phyloP scores from a whole-genome alignment of 495 filamentous ascomycete species.

The Articulospora tetracladia region DNA sequence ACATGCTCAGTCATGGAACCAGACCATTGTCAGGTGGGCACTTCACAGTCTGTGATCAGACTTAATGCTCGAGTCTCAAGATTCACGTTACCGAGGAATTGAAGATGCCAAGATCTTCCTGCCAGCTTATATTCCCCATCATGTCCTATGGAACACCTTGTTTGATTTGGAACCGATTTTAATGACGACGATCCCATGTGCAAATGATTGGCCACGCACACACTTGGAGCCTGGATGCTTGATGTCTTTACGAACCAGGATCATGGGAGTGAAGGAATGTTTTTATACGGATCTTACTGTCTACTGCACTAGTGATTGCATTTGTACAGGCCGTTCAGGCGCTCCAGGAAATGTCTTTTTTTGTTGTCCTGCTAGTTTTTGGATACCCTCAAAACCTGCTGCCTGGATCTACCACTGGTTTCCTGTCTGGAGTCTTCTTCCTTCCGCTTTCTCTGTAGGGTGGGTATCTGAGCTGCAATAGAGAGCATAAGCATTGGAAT shows the following conservation, averaged over 20 bases:
- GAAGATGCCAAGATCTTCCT: slow-evolving; percentile 4
- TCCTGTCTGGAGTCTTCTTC: slow-evolving; percentile 8
- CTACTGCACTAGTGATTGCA: slow-evolving; percentile 27
- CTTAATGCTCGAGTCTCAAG: slow-evolving; percentile 13
- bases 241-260: slow-evolving; percentile 21
- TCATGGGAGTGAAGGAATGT: slow-evolving; percentile 10
- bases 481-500: slow-evolving; percentile 9
- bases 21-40: slow-evolving; percentile 16
- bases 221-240: slow-evolving; percentile 7
- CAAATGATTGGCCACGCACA: slow-evolving; percentile 16
- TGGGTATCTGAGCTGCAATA: slow-evolving; percentile 23
- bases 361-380: slow-evolving; percentile 15
- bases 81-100: slow-evolving; percentile 11
- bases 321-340: slow-evolving; percentile 23
- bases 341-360: slow-evolving; percentile 10
- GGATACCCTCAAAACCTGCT: slow-evolving; percentile 25
- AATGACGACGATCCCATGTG: slow-evolving; percentile 6
- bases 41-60: slow-evolving; percentile 11
- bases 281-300: slow-evolving; percentile 13
- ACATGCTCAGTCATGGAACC: slow-evolving; percentile 11
- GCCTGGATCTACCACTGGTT: slow-evolving; percentile 25
- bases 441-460: slow-evolving; percentile 11
- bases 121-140: slow-evolving; percentile 8
- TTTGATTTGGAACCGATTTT: neutral
- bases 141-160: neutral